These are phyloP conservation scores for Iberis pinnata DNA, from an alignment of 345 rosid genomes.

Conservation along the genomic window DNA sequence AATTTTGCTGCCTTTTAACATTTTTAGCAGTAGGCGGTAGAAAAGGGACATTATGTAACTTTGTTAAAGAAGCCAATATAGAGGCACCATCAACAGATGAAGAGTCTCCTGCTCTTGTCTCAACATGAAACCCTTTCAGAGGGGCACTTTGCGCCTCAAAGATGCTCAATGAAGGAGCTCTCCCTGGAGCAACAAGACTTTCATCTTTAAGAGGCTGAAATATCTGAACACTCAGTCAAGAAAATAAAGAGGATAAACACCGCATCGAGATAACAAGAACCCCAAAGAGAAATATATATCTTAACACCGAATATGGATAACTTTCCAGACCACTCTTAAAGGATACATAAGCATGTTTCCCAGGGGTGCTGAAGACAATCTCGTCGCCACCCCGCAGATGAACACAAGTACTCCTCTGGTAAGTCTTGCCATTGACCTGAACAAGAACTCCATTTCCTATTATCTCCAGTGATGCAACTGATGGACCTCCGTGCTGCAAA, in stretches of 20 bases:
- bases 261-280: not conserved
- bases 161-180: constrained; percentile 59
- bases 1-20: constrained; percentile 41
- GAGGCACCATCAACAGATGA: constrained; percentile 74
- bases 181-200: constrained; percentile 46
- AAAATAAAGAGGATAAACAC: not conserved
- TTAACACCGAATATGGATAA: not conserved
- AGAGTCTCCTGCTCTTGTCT: constrained; percentile 75
- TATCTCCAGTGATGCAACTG: constrained; percentile 60
- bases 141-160: constrained; percentile 70
- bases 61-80: constrained; percentile 67
- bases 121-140: constrained; percentile 60
- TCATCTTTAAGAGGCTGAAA: constrained; percentile 73
- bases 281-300: not conserved
- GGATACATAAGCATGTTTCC: constrained; percentile 98
- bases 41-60: constrained; percentile 42
- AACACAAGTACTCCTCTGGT: constrained; percentile 39
- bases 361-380: constrained; percentile 59
- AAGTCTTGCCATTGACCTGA: constrained; percentile 64
- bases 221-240: constrained; percentile 59
- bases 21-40: constrained; percentile 48
- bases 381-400: constrained; percentile 84
- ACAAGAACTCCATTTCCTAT: constrained; percentile 74
- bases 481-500: constrained; percentile 58
- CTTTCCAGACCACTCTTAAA: constrained; percentile 13